Percentiles rank a stretch among this genome's conserved stretches.
phyloP scores from a whole-genome alignment of 2,329 filamentous ascomycete genomes.

The Alternaria sp. region DNA sequence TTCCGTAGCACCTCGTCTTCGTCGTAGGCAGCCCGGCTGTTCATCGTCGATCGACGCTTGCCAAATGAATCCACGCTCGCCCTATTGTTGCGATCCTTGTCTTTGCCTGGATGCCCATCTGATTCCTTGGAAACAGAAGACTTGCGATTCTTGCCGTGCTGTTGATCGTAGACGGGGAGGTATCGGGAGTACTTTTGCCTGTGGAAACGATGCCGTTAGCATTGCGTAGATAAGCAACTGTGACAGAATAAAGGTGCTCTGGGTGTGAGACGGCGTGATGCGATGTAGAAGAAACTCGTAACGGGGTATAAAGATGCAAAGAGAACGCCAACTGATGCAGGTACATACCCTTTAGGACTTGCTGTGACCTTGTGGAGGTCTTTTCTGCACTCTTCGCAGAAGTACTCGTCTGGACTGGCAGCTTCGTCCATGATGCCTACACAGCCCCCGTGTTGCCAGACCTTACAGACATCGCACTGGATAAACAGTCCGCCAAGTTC shows the following conservation, averaged over 20 bases:
- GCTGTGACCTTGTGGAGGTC: conserved; percentile 86
- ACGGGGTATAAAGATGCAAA: conserved; percentile 17
- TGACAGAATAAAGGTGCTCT: not conserved
- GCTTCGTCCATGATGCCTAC: conserved; percentile 96
- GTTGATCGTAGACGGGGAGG: conserved; percentile 65
- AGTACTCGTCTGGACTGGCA: conserved; percentile 94
- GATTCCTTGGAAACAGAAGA: conserved; percentile 71
- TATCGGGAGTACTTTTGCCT: conserved; percentile 71
- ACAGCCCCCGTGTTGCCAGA: conserved; percentile 98
- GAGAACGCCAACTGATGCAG: conserved; percentile 22
- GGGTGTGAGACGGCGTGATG: not conserved
- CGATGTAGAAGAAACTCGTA: not conserved
- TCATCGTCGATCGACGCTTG: conserved; percentile 95
- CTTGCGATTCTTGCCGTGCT: conserved; percentile 65
- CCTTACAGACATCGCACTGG: conserved; percentile 96
- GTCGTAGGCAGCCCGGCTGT: conserved; percentile 94
- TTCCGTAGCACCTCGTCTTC: conserved; percentile 89
- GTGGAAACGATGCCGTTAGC: conserved; percentile 22
- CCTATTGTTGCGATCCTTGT: conserved; percentile 64
- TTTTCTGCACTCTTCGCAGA: conserved; percentile 92
- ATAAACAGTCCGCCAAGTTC: conserved; percentile 96
- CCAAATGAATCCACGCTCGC: conserved; percentile 67
- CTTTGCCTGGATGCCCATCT: conserved; percentile 62
- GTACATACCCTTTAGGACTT: conserved; percentile 82
- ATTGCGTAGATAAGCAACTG: not conserved